A percentile compares a stretch with the other conserved stretches of the same genome.
phyloP scores from a whole-genome alignment of 495 filamentous ascomycete species.

The Ramalina intermedia region DNA sequence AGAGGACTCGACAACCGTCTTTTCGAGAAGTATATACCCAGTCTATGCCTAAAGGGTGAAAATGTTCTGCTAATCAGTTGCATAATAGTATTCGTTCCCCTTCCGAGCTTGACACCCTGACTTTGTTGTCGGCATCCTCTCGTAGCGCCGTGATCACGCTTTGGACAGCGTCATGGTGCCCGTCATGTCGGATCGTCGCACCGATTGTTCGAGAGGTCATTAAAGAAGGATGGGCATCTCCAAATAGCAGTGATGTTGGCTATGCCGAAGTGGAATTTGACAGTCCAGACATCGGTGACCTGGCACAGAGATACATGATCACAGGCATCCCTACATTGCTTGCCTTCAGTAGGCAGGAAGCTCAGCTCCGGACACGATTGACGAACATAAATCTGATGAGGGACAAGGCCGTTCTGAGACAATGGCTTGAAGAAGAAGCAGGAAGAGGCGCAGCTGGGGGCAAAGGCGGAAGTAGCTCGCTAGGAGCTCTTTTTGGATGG shows the following conservation, averaged over 20 bases:
- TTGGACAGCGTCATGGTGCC: slow-evolving; percentile 55
- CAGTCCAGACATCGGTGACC: slow-evolving; percentile 35
- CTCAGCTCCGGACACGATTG: slow-evolving; percentile 39
- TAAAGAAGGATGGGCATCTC: slow-evolving; percentile 38
- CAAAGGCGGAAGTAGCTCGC: slow-evolving; percentile 25
- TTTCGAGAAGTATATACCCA: no score
- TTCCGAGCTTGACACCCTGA: slow-evolving; percentile 46
- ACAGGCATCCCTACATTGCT: slow-evolving; percentile 53
- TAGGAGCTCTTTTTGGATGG: slow-evolving; percentile 31
- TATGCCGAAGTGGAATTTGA: slow-evolving; percentile 52
- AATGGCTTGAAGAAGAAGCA: slow-evolving; percentile 49
- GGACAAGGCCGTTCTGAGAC: slow-evolving; percentile 36
- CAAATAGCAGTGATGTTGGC: slow-evolving; percentile 42
- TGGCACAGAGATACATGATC: slow-evolving; percentile 43
- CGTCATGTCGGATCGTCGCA: slow-evolving; percentile 38
- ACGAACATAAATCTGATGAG: slow-evolving; percentile 37
- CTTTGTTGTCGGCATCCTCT: slow-evolving; percentile 41
- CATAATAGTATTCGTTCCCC: slow-evolving; percentile 31
- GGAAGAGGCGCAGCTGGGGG: slow-evolving; percentile 35
- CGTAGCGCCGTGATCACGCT: slow-evolving; percentile 49
- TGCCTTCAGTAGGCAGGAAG: slow-evolving; percentile 47
- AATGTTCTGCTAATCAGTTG: no score
- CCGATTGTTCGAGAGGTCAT: slow-evolving; percentile 40
- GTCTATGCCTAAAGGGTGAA: no score
- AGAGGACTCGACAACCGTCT: no score